Base-by-base conservation (phyloP, 345 rosid species). In the Hypericum perforatum region DNA sequence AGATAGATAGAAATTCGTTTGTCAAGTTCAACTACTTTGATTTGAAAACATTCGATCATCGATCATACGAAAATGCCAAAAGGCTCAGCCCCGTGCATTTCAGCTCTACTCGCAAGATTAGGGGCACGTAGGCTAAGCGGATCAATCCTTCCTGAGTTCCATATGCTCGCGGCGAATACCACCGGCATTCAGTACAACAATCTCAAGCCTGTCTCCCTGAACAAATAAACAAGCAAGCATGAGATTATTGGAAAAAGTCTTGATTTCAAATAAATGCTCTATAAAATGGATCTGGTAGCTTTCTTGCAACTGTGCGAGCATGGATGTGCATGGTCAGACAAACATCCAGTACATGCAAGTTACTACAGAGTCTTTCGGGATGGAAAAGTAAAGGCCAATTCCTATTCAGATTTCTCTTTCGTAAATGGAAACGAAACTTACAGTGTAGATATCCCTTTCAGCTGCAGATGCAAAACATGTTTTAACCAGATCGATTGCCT, bases 401-500 rank as follows among this genome's bases (percentile, higher is more conserved):
- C 32, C 32, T 1, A 22, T 22, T 22, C 32, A 22, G 32, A 22
- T 22, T 22, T 22, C 32, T 22, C 32, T 22, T 22, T 22, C 4
- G 32, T 22, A 4, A 22, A 22, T 22, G 32, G 32, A 22, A 22
- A 22, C 4, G 43, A 44, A 55, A 74, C 94, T 78, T 72, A 86
- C 95, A 45, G 99, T 89, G 75, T 89, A 89, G 54, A 89, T 86
- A 69, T 94, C 99, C 55, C 95, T 86, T 82, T 94, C 97, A 3
- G 95, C 79, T 64, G 99, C 99, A 49, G 99, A 86, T 38, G 85
- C 95, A 69, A 89, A 94, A 56, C 75, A 81, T 50, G 89, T 88
- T 79, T 85, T 87, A 36, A 91, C 95, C 70, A 91, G 72, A 64
- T 91, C 96, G 56, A 89, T 60, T 9, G 97, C 99, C 74, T 94